A percentile compares a stretch with the other conserved stretches of the same genome.
Evolutionary conservation across 495 filamentous ascomycete species (phyloP).

Genomic region (Hypoxylon crocopeplum): DNA sequence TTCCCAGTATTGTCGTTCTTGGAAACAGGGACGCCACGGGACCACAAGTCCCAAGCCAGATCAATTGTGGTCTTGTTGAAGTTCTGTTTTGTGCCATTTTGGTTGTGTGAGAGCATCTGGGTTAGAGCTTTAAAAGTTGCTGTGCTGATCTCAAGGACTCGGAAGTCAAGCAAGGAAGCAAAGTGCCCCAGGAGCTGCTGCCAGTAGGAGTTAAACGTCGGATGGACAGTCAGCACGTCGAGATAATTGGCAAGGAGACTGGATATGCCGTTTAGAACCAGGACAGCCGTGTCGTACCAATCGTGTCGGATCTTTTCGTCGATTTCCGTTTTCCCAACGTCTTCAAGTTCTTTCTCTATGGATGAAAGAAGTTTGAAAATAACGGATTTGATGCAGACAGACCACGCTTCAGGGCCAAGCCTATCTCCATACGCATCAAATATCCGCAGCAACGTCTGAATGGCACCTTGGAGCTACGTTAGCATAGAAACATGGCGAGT

Average conservation of each 20-base stretch:
- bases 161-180: constrained; percentile 62
- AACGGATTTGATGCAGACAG: constrained; percentile 78
- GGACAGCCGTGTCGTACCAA: constrained; percentile 80
- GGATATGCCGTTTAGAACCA: constrained; percentile 73
- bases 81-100: constrained; percentile 53
- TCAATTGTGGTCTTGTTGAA: constrained; percentile 65
- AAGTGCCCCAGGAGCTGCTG: constrained; percentile 71
- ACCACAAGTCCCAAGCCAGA: constrained; percentile 77
- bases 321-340: constrained; percentile 27
- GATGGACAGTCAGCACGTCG: constrained; percentile 62
- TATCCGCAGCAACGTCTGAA: constrained; percentile 89
- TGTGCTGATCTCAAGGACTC: constrained; percentile 71
- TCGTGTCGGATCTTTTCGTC: constrained; percentile 54
- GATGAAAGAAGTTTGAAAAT: constrained; percentile 75
- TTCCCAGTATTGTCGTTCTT: constrained; percentile 52
- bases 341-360: constrained; percentile 55
- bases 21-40: constrained; percentile 62
- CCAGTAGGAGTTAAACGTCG: constrained; percentile 69
- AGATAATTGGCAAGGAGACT: constrained; percentile 73
- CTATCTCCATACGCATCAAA: constrained; percentile 89
- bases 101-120: constrained; percentile 66
- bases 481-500: constrained; percentile 9
- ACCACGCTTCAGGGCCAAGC: constrained; percentile 80
- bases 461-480: constrained; percentile 58
- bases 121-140: constrained; percentile 73